Evolutionary conservation across 495 filamentous ascomycete genomes (phyloP).

Genomic region (Xylaria grammica): DNA sequence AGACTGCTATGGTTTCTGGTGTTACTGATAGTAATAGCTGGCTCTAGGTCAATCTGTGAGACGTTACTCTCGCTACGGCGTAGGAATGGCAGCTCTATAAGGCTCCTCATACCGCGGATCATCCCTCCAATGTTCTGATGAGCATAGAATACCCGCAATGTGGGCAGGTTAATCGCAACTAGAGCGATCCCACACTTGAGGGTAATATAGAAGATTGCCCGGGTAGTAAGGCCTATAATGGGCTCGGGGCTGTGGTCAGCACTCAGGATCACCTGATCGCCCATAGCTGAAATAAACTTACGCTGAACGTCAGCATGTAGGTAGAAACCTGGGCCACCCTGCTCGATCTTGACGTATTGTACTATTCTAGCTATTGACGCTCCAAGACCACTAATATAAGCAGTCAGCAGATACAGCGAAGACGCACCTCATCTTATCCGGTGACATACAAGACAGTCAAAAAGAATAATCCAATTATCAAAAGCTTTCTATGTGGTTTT

Average conservation of each 20-base stretch:
- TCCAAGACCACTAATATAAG: slow-evolving; percentile 7
- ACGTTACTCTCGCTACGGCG: slow-evolving; percentile 9
- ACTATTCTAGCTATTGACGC: slow-evolving; percentile 25
- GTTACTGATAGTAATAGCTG: too few relatives aligned
- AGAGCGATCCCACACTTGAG: slow-evolving; percentile 22
- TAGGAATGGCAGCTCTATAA: slow-evolving; percentile 3
- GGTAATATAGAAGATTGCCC: slow-evolving; percentile 26
- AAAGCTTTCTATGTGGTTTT: slow-evolving; percentile 7
- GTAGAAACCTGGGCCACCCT: slow-evolving; percentile 23
- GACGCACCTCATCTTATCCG: too few relatives aligned
- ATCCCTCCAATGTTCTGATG: slow-evolving; percentile 18
- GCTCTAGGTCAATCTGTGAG: too few relatives aligned
- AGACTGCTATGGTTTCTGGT: too few relatives aligned
- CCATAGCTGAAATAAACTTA: slow-evolving; percentile 1
- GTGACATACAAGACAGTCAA: slow-evolving; percentile 10
- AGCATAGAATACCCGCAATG: slow-evolving; percentile 18
- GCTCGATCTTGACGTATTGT: slow-evolving; percentile 25
- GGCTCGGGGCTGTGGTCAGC: not conserved
- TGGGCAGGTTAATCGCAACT: slow-evolving; percentile 29
- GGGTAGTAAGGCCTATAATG: slow-evolving; percentile 20
- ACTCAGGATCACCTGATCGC: not conserved
- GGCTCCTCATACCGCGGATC: slow-evolving; percentile 16
- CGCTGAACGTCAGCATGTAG: slow-evolving; percentile 19
- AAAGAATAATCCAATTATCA: slow-evolving; percentile 22
- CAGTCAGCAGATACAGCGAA: too few relatives aligned